Evolutionary conservation across 2,329 filamentous ascomycete species (phyloP).

Genomic region (Colletotrichum sp.): DNA sequence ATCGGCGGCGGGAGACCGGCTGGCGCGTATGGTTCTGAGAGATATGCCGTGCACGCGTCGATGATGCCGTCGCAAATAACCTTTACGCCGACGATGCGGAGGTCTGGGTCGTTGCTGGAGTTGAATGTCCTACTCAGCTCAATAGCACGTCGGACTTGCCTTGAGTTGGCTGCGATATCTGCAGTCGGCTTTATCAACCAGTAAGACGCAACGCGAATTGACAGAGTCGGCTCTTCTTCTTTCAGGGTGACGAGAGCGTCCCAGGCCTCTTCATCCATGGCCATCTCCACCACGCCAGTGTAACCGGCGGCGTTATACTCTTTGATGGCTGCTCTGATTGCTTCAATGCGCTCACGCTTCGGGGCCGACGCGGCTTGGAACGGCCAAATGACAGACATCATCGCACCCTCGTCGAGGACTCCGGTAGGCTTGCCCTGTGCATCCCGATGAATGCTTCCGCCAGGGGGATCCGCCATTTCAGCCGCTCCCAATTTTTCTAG

Average conservation of each 20-base stretch:
- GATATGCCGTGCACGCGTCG: constrained; percentile 67
- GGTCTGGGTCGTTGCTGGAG: constrained; percentile 36
- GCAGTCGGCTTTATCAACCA: constrained; percentile 45
- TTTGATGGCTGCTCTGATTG: constrained; percentile 39
- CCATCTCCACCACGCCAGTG: constrained; percentile 52
- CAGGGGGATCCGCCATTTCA: constrained; percentile 41
- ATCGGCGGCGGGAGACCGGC: constrained; percentile 52
- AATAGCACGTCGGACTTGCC: constrained; percentile 43
- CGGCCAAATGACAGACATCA: constrained; percentile 46
- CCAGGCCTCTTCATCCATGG: constrained; percentile 51
- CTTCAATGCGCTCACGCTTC: constrained; percentile 40
- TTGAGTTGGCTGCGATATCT: constrained; percentile 33
- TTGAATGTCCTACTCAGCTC: constrained; percentile 40
- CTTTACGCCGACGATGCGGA: constrained; percentile 66
- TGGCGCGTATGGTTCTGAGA: constrained; percentile 63
- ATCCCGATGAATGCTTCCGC: constrained; percentile 47
- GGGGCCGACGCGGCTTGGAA: constrained; percentile 39
- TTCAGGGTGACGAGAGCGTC: constrained; percentile 35
- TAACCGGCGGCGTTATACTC: constrained; percentile 45
- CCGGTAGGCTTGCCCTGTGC: constrained; percentile 41
- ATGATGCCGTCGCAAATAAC: constrained; percentile 70
- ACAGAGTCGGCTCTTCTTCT: constrained; percentile 22
- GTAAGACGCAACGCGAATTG: constrained; percentile 46
- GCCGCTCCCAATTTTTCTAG: constrained; percentile 43
- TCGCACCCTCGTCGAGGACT: constrained; percentile 45